These are phyloP conservation scores for Ceratocystis diversiconidia DNA, from an alignment of 2,329 filamentous ascomycete species.

Conservation along the genomic window DNA sequence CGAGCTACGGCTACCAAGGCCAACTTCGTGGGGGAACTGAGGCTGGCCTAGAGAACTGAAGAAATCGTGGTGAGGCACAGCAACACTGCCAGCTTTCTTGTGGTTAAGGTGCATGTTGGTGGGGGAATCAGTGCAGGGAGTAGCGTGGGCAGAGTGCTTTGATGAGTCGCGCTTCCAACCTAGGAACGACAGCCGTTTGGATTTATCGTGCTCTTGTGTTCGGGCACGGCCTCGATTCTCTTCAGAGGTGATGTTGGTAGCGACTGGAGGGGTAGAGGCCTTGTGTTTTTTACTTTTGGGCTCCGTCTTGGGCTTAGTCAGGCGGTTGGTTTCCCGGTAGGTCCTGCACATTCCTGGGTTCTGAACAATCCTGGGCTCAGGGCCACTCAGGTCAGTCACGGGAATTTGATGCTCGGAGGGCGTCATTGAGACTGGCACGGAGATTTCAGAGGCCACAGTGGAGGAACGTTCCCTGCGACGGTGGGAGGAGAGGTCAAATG, in stretches of 20 bases:
- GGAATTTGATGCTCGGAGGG: constrained; percentile 13
- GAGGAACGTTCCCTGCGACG: constrained; percentile 8
- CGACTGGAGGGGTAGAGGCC: constrained; percentile 5
- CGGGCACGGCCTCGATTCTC: constrained; percentile 10
- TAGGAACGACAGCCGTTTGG: constrained; percentile 15
- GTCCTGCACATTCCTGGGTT: constrained; percentile 15
- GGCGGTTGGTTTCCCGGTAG: constrained; percentile 9
- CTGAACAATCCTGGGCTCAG: constrained; percentile 15
- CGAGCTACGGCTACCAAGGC: background rate
- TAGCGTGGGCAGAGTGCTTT: background rate
- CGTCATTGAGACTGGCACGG: constrained; percentile 11
- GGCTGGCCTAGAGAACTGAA: background rate
- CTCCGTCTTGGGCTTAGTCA: constrained; percentile 3
- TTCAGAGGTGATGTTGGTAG: constrained; percentile 15
- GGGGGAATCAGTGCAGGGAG: background rate
- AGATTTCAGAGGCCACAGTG: constrained; percentile 10
- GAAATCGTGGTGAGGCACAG: constrained; percentile 3
- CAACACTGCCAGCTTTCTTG: background rate
- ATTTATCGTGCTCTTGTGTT: constrained; percentile 11
- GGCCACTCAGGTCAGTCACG: constrained; percentile 16
- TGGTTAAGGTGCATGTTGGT: background rate
- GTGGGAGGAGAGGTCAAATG: constrained; percentile 12
- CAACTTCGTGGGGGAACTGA: background rate
- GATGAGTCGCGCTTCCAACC: constrained; percentile 15
- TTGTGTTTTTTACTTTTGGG: constrained; percentile 6